These are phyloP conservation scores for Parasitella parasitica DNA, from an alignment of 371 early-diverging fungal species.

Conservation along the genomic window DNA sequence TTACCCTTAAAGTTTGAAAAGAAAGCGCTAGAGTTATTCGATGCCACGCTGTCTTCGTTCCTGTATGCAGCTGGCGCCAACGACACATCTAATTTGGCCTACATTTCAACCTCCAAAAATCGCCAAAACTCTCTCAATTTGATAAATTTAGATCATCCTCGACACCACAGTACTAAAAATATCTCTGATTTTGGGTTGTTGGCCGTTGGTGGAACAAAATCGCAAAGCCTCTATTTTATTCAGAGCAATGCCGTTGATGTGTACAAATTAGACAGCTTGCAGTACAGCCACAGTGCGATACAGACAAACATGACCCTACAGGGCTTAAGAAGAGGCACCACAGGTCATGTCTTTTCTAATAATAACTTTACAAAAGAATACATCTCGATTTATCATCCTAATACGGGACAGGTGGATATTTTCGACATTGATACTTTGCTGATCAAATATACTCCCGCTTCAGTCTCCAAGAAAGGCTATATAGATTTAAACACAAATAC, in stretches of 20 bases:
- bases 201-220: neutral
- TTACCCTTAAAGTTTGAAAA: neutral
- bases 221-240: slow-evolving; percentile 1
- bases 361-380: neutral
- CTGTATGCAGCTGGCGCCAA: neutral
- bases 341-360: neutral
- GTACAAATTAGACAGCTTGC: neutral
- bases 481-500: neutral
- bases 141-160: neutral
- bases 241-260: neutral
- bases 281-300: neutral
- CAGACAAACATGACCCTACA: neutral
- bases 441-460: neutral
- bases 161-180: neutral
- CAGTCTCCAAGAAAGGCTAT: neutral
- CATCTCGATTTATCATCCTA: neutral
- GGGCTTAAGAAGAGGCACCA: neutral
- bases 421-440: neutral
- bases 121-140: neutral
- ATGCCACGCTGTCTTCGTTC: neutral
- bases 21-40: neutral
- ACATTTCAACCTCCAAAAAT: neutral
- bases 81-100: neutral
- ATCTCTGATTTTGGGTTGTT: neutral
- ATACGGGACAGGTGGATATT: neutral